Evolutionary conservation across 371 early-diverging fungal genomes (phyloP).

Genomic region (Mucor mucedo): DNA sequence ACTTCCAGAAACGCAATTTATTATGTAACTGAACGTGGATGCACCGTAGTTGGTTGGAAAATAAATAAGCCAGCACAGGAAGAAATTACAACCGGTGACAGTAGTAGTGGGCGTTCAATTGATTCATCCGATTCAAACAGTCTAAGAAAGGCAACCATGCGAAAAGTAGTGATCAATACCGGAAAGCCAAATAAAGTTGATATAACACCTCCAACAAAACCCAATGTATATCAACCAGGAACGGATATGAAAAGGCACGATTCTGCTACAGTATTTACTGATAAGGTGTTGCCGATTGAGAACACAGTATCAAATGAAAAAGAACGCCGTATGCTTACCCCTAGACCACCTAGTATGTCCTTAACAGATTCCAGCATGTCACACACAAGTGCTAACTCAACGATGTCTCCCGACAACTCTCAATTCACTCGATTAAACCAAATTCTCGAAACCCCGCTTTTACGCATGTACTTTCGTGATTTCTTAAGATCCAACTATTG

Average conservation of each 20-base stretch:
- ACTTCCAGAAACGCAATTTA: constrained; percentile 57
- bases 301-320: background rate
- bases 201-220: background rate
- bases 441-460: constrained; percentile 60
- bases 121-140: constrained; percentile 7
- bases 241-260: constrained; percentile 11
- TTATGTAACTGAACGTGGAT: constrained; percentile 62
- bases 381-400: constrained; percentile 1
- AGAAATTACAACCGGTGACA: background rate
- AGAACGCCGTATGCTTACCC: background rate
- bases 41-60: constrained; percentile 60
- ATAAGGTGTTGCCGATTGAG: background rate
- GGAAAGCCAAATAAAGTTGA: background rate
- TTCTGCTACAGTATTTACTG: constrained; percentile 13
- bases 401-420: constrained; percentile 9
- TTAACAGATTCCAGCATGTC: constrained; percentile 21
- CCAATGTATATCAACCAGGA: background rate
- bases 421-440: constrained; percentile 48
- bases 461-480: constrained; percentile 64
- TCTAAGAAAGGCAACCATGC: background rate
- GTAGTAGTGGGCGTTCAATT: constrained; percentile 19
- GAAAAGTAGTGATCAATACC: constrained; percentile 1
- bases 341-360: constrained; percentile 24
- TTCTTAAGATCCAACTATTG: constrained; percentile 67
- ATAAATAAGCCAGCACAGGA: constrained; percentile 1